Evolutionary conservation across 2,329 filamentous ascomycete genomes (phyloP).

Genomic region (Rhinocladiella mackenziei): DNA sequence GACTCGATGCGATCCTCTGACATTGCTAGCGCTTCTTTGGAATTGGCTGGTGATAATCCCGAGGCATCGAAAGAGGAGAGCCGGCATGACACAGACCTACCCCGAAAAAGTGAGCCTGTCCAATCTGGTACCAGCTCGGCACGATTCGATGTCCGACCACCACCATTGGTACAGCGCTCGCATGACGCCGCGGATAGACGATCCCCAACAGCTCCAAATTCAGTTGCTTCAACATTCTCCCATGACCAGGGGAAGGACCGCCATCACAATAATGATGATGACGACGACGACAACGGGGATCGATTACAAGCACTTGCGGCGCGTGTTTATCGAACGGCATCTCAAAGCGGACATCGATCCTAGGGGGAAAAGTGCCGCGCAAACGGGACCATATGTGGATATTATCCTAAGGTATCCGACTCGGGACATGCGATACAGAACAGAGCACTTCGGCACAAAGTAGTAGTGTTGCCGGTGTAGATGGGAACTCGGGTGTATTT

Average conservation of each 20-base stretch:
- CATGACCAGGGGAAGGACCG: conserved; percentile 4
- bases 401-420: neutral
- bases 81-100: neutral
- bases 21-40: conserved; percentile 17
- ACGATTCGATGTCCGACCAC: conserved; percentile 28
- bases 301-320: conserved; percentile 28
- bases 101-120: conserved; percentile 7
- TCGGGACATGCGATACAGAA: too few species aligned
- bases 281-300: conserved; percentile 44
- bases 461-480: too few species aligned
- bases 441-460: too few species aligned
- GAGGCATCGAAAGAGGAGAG: conserved; percentile 4
- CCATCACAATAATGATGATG: conserved; percentile 32
- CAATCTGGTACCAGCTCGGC: conserved; percentile 7
- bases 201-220: neutral
- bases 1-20: conserved; percentile 4
- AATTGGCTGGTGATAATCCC: conserved; percentile 9
- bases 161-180: conserved; percentile 23
- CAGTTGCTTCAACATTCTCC: conserved; percentile 3
- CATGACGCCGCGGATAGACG: conserved; percentile 25
- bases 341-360: conserved; percentile 25
- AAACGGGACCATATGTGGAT: neutral
- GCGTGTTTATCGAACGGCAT: conserved; percentile 28
- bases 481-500: too few species aligned
- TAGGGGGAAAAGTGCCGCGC: neutral